Conservation (phyloP, 2,329 filamentous ascomycete species). For the Fusarium longipes region DNA sequence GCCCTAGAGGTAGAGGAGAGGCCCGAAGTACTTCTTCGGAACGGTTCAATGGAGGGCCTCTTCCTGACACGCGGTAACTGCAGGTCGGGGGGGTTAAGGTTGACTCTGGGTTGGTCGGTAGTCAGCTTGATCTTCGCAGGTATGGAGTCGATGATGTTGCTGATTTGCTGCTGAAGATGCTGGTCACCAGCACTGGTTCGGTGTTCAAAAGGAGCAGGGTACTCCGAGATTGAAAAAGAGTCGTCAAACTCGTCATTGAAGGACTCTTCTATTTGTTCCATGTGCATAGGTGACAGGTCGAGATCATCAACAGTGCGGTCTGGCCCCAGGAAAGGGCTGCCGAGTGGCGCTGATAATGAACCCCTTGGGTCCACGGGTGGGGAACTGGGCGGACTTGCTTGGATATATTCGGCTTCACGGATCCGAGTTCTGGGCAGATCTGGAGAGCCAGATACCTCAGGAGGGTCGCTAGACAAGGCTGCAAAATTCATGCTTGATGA, state of each 20-base stretch:
- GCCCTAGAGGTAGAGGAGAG: constrained; percentile 66
- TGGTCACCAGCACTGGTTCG: constrained; percentile 65
- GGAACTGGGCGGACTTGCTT: constrained; percentile 62
- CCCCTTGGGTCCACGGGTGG: constrained; percentile 52
- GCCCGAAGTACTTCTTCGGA: constrained; percentile 62
- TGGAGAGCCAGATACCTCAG: constrained; percentile 60
- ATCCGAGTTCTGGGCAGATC: constrained; percentile 46
- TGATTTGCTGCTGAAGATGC: constrained; percentile 82
- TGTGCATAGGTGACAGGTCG: constrained; percentile 53
- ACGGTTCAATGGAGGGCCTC: constrained; percentile 56
- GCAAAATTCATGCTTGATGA: constrained; percentile 53
- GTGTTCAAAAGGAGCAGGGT: constrained; percentile 41
- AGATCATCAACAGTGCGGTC: constrained; percentile 56
- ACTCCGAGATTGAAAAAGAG: constrained; percentile 50
- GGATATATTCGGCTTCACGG: constrained; percentile 51
- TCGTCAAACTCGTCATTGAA: constrained; percentile 62
- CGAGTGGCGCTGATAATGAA: constrained; percentile 57
- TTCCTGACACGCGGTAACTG: constrained; percentile 61
- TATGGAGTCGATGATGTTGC: constrained; percentile 79
- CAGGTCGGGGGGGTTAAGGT: constrained; percentile 69
- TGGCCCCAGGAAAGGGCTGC: constrained; percentile 59
- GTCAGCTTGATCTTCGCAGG: constrained; percentile 83
- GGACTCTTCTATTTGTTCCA: constrained; percentile 58
- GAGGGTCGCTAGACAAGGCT: constrained; percentile 56
- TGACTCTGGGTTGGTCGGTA: constrained; percentile 61